Percentiles rank a stretch among this genome's conserved stretches.
Conservation (phyloP, 495 filamentous ascomycete genomes). For the Wilcoxina mikolae region DNA sequence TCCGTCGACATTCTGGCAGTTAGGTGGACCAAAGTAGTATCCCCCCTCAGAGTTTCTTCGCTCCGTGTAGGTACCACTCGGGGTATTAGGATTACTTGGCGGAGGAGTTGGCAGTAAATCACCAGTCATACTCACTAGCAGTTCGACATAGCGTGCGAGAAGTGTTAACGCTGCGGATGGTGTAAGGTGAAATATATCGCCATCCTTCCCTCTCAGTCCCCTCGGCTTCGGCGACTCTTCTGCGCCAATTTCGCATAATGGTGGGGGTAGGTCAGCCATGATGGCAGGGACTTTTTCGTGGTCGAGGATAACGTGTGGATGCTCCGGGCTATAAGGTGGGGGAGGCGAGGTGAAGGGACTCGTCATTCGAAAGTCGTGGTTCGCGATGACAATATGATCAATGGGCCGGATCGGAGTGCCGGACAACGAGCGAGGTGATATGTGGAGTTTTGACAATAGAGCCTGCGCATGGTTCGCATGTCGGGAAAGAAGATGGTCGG, state of each 20-base stretch:
- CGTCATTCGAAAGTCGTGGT: constrained; percentile 9
- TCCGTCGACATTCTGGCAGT: constrained; percentile 31
- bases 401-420: constrained; percentile 6
- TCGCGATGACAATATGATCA: not conserved
- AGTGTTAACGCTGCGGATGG: constrained; percentile 66
- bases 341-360: constrained; percentile 28
- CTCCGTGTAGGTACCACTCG: constrained; percentile 25
- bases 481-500: constrained; percentile 23
- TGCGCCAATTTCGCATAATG: not conserved
- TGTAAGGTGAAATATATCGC: constrained; percentile 56
- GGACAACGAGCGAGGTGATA: constrained; percentile 19
- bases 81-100: constrained; percentile 42
- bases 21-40: constrained; percentile 20
- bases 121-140: constrained; percentile 51
- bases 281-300: constrained; percentile 23
- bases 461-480: constrained; percentile 27
- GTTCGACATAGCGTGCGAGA: constrained; percentile 56
- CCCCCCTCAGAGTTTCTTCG: constrained; percentile 15
- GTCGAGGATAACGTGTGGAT: constrained; percentile 26
- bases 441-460: constrained; percentile 27
- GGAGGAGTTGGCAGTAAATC: constrained; percentile 64
- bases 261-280: constrained; percentile 3
- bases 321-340: constrained; percentile 24
- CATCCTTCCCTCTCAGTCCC: constrained; percentile 23
- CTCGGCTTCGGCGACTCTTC: constrained; percentile 19